Percentiles rank a stretch among this genome's conserved stretches.
phyloP scores from a whole-genome alignment of 257 asterid species.

The Fraxinus americana region DNA sequence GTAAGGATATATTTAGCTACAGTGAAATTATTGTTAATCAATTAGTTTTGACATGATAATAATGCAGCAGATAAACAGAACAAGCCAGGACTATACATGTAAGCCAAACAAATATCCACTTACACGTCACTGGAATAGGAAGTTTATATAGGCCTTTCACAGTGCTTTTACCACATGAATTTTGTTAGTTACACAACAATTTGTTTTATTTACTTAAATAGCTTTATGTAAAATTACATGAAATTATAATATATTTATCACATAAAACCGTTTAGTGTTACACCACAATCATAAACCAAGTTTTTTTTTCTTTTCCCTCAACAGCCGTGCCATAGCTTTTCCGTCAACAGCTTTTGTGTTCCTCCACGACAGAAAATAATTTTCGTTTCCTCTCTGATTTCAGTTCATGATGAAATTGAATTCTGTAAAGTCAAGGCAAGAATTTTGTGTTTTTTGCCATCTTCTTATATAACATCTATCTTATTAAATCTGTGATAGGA shows the following conservation, averaged over 20 bases:
- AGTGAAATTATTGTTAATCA: background rate
- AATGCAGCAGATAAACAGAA: background rate
- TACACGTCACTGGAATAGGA: background rate
- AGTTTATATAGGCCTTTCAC: background rate
- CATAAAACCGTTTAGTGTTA: too few species aligned
- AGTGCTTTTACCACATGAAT: too few species aligned
- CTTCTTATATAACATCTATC: background rate
- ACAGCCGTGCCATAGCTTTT: too few species aligned
- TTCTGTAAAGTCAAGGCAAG: slow-evolving; percentile 92
- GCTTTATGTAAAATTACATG: too few species aligned
- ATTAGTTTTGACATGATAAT: background rate
- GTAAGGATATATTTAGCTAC: background rate
- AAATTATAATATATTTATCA: too few species aligned
- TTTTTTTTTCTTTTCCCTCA: too few species aligned
- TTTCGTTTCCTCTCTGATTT: slow-evolving; percentile 21
- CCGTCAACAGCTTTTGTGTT: too few species aligned
- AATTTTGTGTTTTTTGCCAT: slow-evolving; percentile 19
- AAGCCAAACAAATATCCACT: background rate
- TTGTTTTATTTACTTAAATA: too few species aligned
- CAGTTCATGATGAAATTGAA: slow-evolving; percentile 92
- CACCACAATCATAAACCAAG: too few species aligned
- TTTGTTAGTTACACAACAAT: too few species aligned
- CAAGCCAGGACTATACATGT: background rate
- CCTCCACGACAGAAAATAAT: too few species aligned
- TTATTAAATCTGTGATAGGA: background rate